Percentiles rank a stretch among this genome's conserved stretches.
Evolutionary conservation across 148 eudicot genomes (phyloP).

Genomic region (Agrostemma githago): DNA sequence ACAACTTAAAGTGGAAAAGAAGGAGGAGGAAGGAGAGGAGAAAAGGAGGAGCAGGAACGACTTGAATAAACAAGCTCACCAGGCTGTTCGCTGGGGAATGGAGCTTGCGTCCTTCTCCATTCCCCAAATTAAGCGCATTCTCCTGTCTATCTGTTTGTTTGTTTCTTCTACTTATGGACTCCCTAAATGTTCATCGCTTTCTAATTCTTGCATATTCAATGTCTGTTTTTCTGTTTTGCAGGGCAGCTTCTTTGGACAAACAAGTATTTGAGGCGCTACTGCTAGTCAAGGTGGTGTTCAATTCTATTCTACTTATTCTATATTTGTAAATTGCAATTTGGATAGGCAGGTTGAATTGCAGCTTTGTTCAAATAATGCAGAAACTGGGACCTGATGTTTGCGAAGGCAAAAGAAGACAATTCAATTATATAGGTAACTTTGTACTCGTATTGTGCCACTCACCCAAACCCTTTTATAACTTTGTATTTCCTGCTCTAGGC

Average conservation of each 20-base stretch:
- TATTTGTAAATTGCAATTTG: background rate
- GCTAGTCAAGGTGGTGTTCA: conserved; percentile 56
- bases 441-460: background rate
- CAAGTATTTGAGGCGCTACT: conserved; percentile 76
- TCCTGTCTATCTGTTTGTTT: conserved; percentile 35
- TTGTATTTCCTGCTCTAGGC: conserved; percentile 32
- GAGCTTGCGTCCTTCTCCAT: conserved; percentile 62
- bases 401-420: conserved; percentile 92
- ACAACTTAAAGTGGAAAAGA: background rate
- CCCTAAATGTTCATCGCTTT: too few relatives aligned
- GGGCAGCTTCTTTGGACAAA: conserved; percentile 60
- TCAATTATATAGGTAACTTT: conserved; percentile 65
- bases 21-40: conserved; percentile 27
- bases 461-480: too few relatives aligned
- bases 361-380: conserved; percentile 42
- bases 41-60: conserved; percentile 60
- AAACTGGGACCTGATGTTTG: conserved; percentile 82
- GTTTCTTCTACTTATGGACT: too few relatives aligned
- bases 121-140: conserved; percentile 71
- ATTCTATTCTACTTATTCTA: background rate
- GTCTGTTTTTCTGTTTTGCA: conserved; percentile 22
- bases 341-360: conserved; percentile 1
- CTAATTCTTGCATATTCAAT: background rate
- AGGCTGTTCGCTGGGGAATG: conserved; percentile 65
- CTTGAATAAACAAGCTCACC: conserved; percentile 71